These are phyloP conservation scores for Pichia sp. DNA, from an alignment of 1,139 yeast species.

Conservation along the genomic window DNA sequence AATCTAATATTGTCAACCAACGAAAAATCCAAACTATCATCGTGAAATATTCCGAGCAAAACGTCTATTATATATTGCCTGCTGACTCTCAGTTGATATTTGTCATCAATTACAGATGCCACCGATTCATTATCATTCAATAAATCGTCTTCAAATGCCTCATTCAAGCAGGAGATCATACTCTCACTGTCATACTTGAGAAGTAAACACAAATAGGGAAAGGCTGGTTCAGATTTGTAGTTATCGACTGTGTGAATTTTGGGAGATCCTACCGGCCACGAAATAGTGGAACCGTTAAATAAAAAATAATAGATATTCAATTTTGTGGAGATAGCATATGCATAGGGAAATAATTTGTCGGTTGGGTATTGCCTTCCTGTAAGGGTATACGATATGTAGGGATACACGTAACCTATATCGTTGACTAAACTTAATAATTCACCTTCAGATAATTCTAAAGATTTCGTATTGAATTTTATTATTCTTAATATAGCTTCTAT, in stretches of 20 bases:
- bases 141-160: constrained; percentile 70
- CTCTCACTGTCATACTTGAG: constrained; percentile 51
- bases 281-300: constrained; percentile 47
- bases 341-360: constrained; percentile 42
- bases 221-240: constrained; percentile 40
- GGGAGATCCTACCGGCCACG: constrained; percentile 42
- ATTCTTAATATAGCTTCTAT: constrained; percentile 49
- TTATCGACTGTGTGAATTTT: constrained; percentile 31
- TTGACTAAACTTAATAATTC: constrained; percentile 15
- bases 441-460: not conserved
- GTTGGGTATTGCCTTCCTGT: constrained; percentile 80
- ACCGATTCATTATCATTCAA: constrained; percentile 49
- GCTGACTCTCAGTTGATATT: constrained; percentile 37
- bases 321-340: constrained; percentile 39
- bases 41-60: constrained; percentile 49
- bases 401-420: constrained; percentile 41
- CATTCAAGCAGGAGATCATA: constrained; percentile 64
- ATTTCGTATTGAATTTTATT: constrained; percentile 19
- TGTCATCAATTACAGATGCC: constrained; percentile 24
- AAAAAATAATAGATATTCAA: constrained; percentile 48
- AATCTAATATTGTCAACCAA: constrained; percentile 42
- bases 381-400: constrained; percentile 64
- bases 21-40: constrained; percentile 34
- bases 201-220: constrained; percentile 55
- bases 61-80: constrained; percentile 69